These are phyloP conservation scores for Canna indica DNA, from an alignment of 176 grass and related monocot genomes.

Conservation along the genomic window DNA sequence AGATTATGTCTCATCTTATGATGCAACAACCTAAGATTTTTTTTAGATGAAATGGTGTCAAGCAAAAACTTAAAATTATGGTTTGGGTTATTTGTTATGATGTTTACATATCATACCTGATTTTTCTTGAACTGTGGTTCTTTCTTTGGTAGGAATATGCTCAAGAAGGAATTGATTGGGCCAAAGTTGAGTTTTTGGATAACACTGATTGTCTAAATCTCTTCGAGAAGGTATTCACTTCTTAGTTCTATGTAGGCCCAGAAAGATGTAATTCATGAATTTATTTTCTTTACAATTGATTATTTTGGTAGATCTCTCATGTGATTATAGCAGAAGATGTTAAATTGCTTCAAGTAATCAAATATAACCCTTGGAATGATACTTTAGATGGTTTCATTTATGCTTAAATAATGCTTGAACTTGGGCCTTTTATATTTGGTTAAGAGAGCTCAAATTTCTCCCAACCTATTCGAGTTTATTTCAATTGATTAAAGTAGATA, in stretches of 20 bases:
- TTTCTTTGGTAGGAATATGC: slow-evolving; percentile 56
- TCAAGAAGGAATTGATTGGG: slow-evolving; percentile 96
- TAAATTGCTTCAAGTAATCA: not conserved
- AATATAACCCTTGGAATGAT: not conserved
- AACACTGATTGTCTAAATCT: slow-evolving; percentile 81
- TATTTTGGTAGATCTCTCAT: not conserved
- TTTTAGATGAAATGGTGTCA: no score
- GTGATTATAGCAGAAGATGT: not conserved
- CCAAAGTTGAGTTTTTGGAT: slow-evolving; percentile 95
- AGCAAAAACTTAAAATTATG: no score
- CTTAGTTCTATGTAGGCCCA: not conserved
- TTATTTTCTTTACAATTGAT: not conserved
- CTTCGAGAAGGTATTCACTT: slow-evolving; percentile 72
- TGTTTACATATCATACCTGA: not conserved
- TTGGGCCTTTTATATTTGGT: not conserved
- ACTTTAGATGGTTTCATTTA: no score
- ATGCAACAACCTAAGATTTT: no score
- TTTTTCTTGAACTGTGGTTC: not conserved
- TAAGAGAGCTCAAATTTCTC: not conserved
- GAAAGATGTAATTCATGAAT: not conserved
- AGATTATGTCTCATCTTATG: no score
- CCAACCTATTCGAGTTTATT: no score
- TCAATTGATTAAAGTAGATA: no score
- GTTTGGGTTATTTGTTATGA: not conserved
- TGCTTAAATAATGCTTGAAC: no score